Conservation (phyloP, 441 rosid species). For the Dalechampia spathulata region DNA sequence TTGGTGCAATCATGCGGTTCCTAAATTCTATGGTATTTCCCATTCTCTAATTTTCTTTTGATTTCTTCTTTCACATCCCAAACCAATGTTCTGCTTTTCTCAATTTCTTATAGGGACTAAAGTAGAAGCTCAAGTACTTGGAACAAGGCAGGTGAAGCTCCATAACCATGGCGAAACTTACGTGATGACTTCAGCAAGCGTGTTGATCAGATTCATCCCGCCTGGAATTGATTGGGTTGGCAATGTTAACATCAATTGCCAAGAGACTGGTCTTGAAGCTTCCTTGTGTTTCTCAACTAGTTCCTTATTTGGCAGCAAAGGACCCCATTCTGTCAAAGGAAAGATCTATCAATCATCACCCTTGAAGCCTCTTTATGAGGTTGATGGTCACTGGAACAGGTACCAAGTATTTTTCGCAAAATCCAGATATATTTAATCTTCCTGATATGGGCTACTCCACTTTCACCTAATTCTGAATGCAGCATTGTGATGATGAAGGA, state of each 20-base stretch:
- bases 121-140: constrained; percentile 57
- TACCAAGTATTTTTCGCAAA: too few relatives aligned
- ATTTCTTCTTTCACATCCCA: too few relatives aligned
- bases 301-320: constrained; percentile 35
- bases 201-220: constrained; percentile 50
- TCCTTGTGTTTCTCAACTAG: constrained; percentile 32
- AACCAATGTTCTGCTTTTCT: too few relatives aligned
- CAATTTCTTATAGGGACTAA: constrained; percentile 43
- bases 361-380: constrained; percentile 29
- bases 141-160: constrained; percentile 57
- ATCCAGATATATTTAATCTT: too few relatives aligned
- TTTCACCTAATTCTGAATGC: constrained; percentile 1
- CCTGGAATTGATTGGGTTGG: constrained; percentile 66
- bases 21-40: constrained; percentile 56
- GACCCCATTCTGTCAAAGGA: constrained; percentile 46
- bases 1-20: constrained; percentile 58
- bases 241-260: constrained; percentile 43
- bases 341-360: constrained; percentile 47
- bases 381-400: constrained; percentile 82
- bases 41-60: neutral
- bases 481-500: constrained; percentile 58
- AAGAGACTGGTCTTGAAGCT: constrained; percentile 55
- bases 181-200: constrained; percentile 65
- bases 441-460: too few relatives aligned
- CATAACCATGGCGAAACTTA: constrained; percentile 51